Evolutionary conservation across 768 basidiomycete genomes (phyloP).

Genomic region (Coprinellus micaceus): DNA sequence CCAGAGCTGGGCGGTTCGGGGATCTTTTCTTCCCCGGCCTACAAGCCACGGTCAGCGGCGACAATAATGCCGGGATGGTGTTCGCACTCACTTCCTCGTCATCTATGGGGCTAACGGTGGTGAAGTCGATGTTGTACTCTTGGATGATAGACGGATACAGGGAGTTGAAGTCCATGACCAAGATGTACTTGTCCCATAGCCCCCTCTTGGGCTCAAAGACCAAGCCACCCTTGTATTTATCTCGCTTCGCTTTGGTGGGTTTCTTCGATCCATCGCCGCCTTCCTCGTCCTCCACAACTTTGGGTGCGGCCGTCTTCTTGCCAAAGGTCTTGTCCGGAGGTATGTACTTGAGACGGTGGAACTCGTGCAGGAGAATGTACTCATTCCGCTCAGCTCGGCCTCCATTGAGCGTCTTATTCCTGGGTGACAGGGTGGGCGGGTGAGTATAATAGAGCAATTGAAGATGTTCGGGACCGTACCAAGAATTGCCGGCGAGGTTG

Average conservation of each 20-base stretch:
- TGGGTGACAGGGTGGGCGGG: too few species aligned
- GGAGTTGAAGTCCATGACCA: conserved; percentile 99
- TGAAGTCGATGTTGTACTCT: conserved; percentile 99
- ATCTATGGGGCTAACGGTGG: conserved; percentile 78
- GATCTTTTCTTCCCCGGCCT: conserved; percentile 74
- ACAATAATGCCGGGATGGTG: not conserved
- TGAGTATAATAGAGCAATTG: too few species aligned
- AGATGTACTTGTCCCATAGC: conserved; percentile 92
- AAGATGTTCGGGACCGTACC: conserved; percentile 70
- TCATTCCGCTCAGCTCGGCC: conserved; percentile 99
- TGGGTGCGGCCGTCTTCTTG: conserved; percentile 56
- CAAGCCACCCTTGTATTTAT: conserved; percentile 98
- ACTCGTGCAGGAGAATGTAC: conserved; percentile 97
- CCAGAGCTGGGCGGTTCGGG: conserved; percentile 81
- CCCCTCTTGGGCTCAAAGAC: conserved; percentile 96
- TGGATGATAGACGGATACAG: conserved; percentile 99
- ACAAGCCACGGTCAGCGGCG: not conserved
- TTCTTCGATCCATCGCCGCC: conserved; percentile 40
- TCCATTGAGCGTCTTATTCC: conserved; percentile 96
- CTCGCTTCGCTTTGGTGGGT: conserved; percentile 65
- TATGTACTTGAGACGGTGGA: conserved; percentile 92
- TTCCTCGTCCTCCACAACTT: conserved; percentile 54
- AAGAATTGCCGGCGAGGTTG: conserved; percentile 93
- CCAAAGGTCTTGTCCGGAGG: conserved; percentile 93
- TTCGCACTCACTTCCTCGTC: conserved; percentile 46